These are phyloP conservation scores for Exophiala dermatitidis DNA, from an alignment of 2,329 filamentous ascomycete species.

Conservation along the genomic window DNA sequence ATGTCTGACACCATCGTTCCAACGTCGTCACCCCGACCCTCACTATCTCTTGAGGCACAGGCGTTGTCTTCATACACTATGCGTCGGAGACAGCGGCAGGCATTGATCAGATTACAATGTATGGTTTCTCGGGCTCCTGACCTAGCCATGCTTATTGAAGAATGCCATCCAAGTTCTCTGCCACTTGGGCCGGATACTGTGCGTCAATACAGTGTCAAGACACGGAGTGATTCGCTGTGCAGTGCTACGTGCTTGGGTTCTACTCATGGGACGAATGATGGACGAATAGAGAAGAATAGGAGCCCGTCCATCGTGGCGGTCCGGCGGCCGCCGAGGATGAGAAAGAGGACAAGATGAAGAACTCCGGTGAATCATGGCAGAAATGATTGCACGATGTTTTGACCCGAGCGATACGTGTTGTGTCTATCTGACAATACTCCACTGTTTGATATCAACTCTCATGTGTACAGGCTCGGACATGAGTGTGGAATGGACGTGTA, in stretches of 20 bases:
- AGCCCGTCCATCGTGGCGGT: slow-evolving; percentile 9
- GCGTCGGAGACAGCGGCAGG: slow-evolving; percentile 25
- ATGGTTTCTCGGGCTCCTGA: slow-evolving; percentile 24
- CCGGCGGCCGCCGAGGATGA: slow-evolving; percentile 21
- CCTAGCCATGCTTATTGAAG: slow-evolving; percentile 28
- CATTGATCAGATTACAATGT: slow-evolving; percentile 27
- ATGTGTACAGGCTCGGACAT: too few species aligned
- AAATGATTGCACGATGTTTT: background rate
- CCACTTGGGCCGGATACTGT: slow-evolving; percentile 17
- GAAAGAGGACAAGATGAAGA: slow-evolving; percentile 19
- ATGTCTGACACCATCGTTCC: slow-evolving; percentile 23
- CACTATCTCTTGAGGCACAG: slow-evolving; percentile 27
- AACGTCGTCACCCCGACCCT: slow-evolving; percentile 25
- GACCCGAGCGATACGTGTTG: background rate
- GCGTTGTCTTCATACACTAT: slow-evolving; percentile 23
- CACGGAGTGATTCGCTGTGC: slow-evolving; percentile 15
- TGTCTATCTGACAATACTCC: too few species aligned
- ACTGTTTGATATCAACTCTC: too few species aligned
- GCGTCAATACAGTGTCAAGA: slow-evolving; percentile 11
- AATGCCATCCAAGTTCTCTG: slow-evolving; percentile 27
- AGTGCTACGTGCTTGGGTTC: slow-evolving; percentile 4
- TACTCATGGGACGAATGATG: slow-evolving; percentile 1
- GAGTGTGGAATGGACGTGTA: too few species aligned
- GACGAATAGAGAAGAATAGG: slow-evolving; percentile 24
- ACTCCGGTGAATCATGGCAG: background rate